A percentile compares a stretch with the other conserved stretches of the same genome.
Evolutionary conservation across 331 rosid genomes (phyloP).

Genomic region (Arachis monticola): DNA sequence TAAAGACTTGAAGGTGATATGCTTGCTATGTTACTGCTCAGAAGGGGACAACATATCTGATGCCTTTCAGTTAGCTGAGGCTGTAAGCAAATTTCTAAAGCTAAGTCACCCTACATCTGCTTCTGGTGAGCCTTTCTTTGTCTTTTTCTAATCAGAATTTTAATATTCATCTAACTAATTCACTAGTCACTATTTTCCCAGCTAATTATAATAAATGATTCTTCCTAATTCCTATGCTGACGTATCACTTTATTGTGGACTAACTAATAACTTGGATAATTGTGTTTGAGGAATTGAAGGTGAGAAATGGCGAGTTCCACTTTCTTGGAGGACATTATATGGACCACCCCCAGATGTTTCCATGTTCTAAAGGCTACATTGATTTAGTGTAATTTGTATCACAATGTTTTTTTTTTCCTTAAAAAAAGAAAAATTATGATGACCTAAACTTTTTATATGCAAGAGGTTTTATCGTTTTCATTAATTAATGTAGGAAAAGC

Average conservation of each 20-base stretch:
- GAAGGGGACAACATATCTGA: conserved; percentile 92
- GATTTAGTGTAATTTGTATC: background rate
- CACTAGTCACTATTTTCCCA: background rate
- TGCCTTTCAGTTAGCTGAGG: conserved; percentile 83
- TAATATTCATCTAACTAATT: conserved; percentile 8
- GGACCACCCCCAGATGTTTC: conserved; percentile 82
- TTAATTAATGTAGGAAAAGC: background rate
- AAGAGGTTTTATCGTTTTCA: background rate
- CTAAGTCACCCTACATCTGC: conserved; percentile 41
- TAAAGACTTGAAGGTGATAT: conserved; percentile 86
- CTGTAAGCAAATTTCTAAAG: conserved; percentile 63
- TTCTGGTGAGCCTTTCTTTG: conserved; percentile 46
- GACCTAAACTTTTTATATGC: background rate
- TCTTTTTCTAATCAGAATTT: conserved; percentile 15
- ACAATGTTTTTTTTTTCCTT: background rate
- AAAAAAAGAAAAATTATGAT: too few species aligned
- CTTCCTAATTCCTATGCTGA: background rate
- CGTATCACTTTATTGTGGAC: conserved; percentile 21
- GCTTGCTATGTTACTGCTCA: conserved; percentile 88
- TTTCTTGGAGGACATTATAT: conserved; percentile 74
- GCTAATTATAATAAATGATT: background rate
- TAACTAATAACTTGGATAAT: conserved; percentile 21
- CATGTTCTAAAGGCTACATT: conserved; percentile 60
- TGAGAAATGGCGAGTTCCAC: conserved; percentile 68
- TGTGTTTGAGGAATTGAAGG: conserved; percentile 53